These are phyloP conservation scores for Onygenales sp. DNA, from an alignment of 2,329 filamentous ascomycete species.

Conservation along the genomic window DNA sequence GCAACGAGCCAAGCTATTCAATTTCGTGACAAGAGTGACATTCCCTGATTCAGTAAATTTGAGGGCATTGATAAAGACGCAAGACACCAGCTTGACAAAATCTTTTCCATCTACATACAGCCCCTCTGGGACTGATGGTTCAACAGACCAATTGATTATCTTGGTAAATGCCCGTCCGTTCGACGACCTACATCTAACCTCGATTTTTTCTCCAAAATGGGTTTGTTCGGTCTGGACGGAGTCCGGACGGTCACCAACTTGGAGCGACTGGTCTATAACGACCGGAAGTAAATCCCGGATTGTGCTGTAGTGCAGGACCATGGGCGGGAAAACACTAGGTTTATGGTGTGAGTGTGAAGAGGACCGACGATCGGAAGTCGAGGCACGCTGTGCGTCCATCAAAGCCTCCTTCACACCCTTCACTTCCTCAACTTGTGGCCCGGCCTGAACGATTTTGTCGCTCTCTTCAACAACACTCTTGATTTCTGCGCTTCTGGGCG, in stretches of 20 bases:
- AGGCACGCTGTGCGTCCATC: constrained; percentile 28
- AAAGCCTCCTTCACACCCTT: constrained; percentile 13
- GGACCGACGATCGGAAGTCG: constrained; percentile 19
- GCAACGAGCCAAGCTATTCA: constrained; percentile 43
- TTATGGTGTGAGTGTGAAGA: constrained; percentile 26
- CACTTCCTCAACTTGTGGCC: constrained; percentile 28
- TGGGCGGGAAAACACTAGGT: constrained; percentile 24
- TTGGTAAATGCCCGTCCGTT: constrained; percentile 36
- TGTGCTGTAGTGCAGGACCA: constrained; percentile 33
- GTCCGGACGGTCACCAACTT: constrained; percentile 39
- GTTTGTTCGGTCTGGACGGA: constrained; percentile 37
- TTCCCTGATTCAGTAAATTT: constrained; percentile 60
- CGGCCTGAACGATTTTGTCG: constrained; percentile 30
- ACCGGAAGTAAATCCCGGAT: constrained; percentile 37
- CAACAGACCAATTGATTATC: constrained; percentile 40
- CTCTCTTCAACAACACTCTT: constrained; percentile 34
- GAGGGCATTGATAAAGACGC: constrained; percentile 56
- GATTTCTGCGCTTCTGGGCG: constrained; percentile 30
- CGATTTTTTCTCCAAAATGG: constrained; percentile 36
- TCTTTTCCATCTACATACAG: constrained; percentile 52
- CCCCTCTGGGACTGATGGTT: constrained; percentile 36
- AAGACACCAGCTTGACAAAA: constrained; percentile 54
- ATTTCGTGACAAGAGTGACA: constrained; percentile 47
- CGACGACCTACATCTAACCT: constrained; percentile 34
- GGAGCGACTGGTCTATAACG: constrained; percentile 39